A percentile compares a stretch with the other conserved stretches of the same genome.
Conservation (phyloP, 2,329 filamentous ascomycete species). For the Clarireedia sp. region DNA sequence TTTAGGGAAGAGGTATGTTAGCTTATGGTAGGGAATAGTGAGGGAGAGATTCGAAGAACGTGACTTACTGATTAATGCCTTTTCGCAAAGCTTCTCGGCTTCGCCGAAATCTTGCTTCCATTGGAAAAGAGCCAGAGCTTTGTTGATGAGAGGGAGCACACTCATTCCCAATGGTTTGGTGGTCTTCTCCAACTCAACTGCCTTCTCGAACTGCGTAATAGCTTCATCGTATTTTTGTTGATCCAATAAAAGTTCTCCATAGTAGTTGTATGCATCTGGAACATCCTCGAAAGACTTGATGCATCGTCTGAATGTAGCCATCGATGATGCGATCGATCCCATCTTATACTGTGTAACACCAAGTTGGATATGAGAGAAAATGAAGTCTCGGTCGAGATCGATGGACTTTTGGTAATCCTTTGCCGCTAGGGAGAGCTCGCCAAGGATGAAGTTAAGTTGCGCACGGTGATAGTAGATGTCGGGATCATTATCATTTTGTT, state of each 20-base stretch:
- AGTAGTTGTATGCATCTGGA: conserved; percentile 99
- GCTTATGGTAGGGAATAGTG: background rate
- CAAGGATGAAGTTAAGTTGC: conserved; percentile 95
- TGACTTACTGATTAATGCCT: conserved; percentile 88
- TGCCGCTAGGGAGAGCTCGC: conserved; percentile 84
- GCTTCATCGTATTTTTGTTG: conserved; percentile 94
- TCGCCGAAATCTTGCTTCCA: conserved; percentile 96
- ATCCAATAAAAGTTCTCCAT: conserved; percentile 91
- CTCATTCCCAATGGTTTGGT: conserved; percentile 94
- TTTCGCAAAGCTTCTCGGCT: conserved; percentile 93
- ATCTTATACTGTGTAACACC: conserved; percentile 99
- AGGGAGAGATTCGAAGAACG: background rate
- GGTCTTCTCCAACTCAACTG: conserved; percentile 97
- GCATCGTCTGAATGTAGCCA: conserved; percentile 95
- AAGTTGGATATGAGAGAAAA: conserved; percentile 98
- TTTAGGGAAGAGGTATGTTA: conserved; percentile 5
- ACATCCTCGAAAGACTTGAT: conserved; percentile 98
- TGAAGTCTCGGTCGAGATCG: conserved; percentile 89
- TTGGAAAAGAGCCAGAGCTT: conserved; percentile 92
- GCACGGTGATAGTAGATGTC: conserved; percentile 99
- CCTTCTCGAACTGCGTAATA: conserved; percentile 95
- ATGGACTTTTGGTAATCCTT: conserved; percentile 99
- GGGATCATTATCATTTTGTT: conserved; percentile 79
- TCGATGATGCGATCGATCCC: conserved; percentile 93
- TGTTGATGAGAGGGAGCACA: conserved; percentile 95